These are phyloP conservation scores for Stentor roeselii DNA, from an alignment of 73 alveolate genomes.

Conservation along the genomic window DNA sequence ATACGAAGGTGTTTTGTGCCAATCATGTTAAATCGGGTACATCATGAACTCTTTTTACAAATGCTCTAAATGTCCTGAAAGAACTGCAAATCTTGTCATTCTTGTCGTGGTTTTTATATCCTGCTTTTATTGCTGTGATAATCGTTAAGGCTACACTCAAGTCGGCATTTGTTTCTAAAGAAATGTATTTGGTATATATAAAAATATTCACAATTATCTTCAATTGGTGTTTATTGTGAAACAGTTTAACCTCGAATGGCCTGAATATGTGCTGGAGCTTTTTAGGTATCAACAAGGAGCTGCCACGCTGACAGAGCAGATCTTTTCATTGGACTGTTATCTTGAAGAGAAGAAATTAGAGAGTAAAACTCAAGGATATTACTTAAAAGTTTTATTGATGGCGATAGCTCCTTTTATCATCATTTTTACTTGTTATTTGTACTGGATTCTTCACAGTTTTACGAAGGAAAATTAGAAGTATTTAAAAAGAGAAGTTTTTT, in stretches of 20 bases:
- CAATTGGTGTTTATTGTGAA: conserved; percentile 16
- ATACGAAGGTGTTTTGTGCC: conserved; percentile 40
- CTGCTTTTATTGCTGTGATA: background rate
- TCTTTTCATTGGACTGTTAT: conserved; percentile 54
- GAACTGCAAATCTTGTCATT: background rate
- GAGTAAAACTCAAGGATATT: too few species aligned
- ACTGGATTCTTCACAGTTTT: too few species aligned
- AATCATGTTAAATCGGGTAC: conserved; percentile 24
- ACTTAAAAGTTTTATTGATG: too few species aligned
- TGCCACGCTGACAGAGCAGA: conserved; percentile 24
- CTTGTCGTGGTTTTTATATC: background rate
- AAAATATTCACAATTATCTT: conserved; percentile 28
- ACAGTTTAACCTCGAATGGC: conserved; percentile 13
- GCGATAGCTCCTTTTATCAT: too few species aligned
- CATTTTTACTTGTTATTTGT: too few species aligned
- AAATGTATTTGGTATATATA: background rate
- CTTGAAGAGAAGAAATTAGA: too few species aligned
- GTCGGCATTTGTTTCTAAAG: background rate
- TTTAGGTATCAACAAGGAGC: background rate
- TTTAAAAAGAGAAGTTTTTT: too few species aligned
- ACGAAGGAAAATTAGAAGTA: too few species aligned
- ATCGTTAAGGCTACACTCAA: background rate
- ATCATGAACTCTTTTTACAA: background rate
- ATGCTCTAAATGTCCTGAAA: conserved; percentile 37
- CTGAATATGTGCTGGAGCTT: background rate